phyloP scores from a whole-genome alignment of 441 rosid species.

The Aquilaria agallochum region DNA sequence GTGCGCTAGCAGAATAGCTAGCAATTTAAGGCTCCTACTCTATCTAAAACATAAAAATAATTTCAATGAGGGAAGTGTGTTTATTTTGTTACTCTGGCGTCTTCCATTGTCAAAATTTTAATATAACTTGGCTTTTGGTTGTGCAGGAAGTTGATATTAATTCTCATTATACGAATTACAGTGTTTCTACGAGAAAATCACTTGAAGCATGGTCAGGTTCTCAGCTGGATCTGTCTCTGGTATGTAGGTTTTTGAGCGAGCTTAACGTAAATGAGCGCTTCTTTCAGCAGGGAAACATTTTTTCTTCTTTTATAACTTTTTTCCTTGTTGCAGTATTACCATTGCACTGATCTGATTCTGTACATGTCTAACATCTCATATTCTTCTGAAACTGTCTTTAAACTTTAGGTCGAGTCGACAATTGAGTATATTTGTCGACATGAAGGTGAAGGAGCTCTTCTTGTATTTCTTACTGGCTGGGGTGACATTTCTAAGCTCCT shows the following conservation, averaged over 20 bases:
- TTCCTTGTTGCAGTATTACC: no score
- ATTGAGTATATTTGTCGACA: constrained; percentile 68
- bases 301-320: no score
- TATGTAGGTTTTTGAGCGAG: constrained; percentile 30
- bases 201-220: constrained; percentile 91
- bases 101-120: constrained; percentile 12
- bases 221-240: constrained; percentile 88
- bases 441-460: constrained; percentile 91
- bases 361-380: no score
- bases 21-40: no score
- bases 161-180: constrained; percentile 59
- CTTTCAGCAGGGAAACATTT: constrained; percentile 1
- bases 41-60: no score
- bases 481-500: constrained; percentile 89
- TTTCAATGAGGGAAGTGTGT: no score
- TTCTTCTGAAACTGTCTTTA: constrained; percentile 7
- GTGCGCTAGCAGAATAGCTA: no score
- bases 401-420: constrained; percentile 72
- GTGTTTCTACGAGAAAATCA: constrained; percentile 60
- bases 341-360: no score
- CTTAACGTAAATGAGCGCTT: constrained; percentile 6
- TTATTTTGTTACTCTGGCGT: constrained; percentile 3
- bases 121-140: constrained; percentile 18
- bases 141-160: constrained; percentile 72
- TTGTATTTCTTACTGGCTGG: constrained; percentile 96